Percentiles rank a stretch among this genome's conserved stretches.
Conservation (phyloP, 1,284 basidiomycete species). For the Papiliotrema fonsecae region DNA sequence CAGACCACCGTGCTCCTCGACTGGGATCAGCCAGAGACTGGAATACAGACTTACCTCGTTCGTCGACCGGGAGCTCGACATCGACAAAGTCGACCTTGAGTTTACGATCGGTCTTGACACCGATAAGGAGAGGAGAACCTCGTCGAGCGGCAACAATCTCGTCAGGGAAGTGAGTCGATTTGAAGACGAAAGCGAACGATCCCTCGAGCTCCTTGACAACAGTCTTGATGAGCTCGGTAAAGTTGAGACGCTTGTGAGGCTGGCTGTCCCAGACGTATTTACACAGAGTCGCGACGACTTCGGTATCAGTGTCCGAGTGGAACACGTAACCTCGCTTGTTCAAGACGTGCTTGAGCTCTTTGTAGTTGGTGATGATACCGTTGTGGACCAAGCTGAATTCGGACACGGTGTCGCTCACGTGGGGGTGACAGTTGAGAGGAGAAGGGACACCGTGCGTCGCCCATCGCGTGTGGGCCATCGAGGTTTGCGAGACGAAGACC, state of each 20-base stretch:
- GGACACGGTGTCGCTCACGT: conserved; percentile 70
- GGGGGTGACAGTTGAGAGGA: conserved; percentile 89
- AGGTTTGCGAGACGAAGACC: conserved; percentile 80
- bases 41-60: conserved; percentile 42
- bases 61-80: conserved; percentile 80
- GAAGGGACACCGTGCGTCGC: conserved; percentile 96
- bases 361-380: conserved; percentile 95
- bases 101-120: conserved; percentile 99
- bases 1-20: conserved; percentile 49
- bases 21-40: conserved; percentile 4
- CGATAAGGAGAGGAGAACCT: conserved; percentile 93
- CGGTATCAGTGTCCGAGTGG: conserved; percentile 95
- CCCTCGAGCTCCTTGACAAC: conserved; percentile 98
- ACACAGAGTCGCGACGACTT: conserved; percentile 90
- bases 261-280: conserved; percentile 98
- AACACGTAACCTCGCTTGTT: conserved; percentile 95
- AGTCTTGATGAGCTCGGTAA: conserved; percentile 89
- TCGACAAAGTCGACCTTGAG: conserved; percentile 99
- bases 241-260: conserved; percentile 79
- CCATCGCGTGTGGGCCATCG: conserved; percentile 99
- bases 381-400: conserved; percentile 98
- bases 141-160: conserved; percentile 94
- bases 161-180: conserved; percentile 92
- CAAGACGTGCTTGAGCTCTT: conserved; percentile 84
- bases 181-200: conserved; percentile 99